phyloP scores from a whole-genome alignment of 2,329 filamentous ascomycete species.

The Aspergillus felis region DNA sequence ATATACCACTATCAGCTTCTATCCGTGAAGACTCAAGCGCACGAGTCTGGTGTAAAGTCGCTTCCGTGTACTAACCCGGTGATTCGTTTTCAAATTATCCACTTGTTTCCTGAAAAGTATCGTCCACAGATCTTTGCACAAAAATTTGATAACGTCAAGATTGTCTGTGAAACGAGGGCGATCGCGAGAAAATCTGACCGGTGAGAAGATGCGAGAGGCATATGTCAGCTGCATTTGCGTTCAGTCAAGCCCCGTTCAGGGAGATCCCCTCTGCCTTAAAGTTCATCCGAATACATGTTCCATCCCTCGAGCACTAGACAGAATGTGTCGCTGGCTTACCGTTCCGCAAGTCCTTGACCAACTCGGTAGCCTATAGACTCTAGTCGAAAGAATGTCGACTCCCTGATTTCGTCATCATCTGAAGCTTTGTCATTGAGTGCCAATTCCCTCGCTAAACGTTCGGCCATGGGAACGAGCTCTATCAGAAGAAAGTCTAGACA shows the following conservation, averaged over 20 bases:
- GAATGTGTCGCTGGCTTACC: conserved; percentile 48
- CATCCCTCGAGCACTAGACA: not conserved
- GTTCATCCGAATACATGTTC: not conserved
- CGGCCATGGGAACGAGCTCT: conserved; percentile 91
- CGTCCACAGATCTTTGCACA: conserved; percentile 98
- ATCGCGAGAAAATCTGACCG: conserved; percentile 49
- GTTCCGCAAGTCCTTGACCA: conserved; percentile 84
- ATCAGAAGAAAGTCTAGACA: conserved; percentile 94
- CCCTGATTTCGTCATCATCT: conserved; percentile 68
- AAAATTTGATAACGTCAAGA: conserved; percentile 93
- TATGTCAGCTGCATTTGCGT: not conserved
- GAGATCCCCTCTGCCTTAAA: not conserved
- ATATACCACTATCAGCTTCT: conserved; percentile 2
- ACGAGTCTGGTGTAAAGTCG: not conserved
- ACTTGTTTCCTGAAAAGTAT: conserved; percentile 95
- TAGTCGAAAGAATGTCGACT: conserved; percentile 79
- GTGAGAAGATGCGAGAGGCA: not conserved
- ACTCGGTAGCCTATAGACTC: conserved; percentile 87
- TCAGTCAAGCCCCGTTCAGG: not conserved
- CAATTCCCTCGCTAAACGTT: conserved; percentile 75
- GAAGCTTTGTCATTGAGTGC: conserved; percentile 24
- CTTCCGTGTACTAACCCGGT: conserved; percentile 57
- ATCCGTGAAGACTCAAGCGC: not conserved
- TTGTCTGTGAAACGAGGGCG: conserved; percentile 86
- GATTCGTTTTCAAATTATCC: conserved; percentile 98